Base-by-base conservation (phyloP, 2,329 filamentous ascomycete species). In the Penicillium italicum region DNA sequence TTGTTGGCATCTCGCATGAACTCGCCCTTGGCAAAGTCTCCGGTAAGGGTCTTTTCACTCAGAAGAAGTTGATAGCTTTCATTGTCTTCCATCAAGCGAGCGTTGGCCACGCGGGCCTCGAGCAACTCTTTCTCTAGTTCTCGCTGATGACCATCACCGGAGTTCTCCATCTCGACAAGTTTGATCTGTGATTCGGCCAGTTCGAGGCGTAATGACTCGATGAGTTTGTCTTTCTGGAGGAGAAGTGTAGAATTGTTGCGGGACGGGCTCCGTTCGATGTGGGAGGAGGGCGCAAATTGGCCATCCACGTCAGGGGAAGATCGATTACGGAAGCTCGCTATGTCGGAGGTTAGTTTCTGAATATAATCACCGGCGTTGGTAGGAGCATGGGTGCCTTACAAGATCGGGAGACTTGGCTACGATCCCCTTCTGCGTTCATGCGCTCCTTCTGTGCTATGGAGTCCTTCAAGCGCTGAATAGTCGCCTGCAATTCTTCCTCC, bases 21-120 rank as follows among this genome's bases (percentile, higher is more conserved):
- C 68, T 93, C 89, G 65, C 83, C 88, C 69, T 88, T 91, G 67
- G 84, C 83, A 71, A 97, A 93, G 70, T 97, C 93, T 30, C 94
- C 94, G 70, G 95, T 96, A 56, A 99, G 82, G 1, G 94, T 97
- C 80, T 91, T 93, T 74, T 97, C 92, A 69, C 91, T 91, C 24
- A 99, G 85, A 18, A 99, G 85, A 36, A 97, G 83, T 75, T 97
- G 93, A 75, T 96, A 99, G 76, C 91, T 96, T 76, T 99, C 94
- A 68, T 97, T 97, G 74, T 99, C 94, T 76, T 99, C 94, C 89
- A 97, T 94, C 60, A 99, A 80, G 43, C 92, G 85, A 55, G 94
- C 94, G 70, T 97, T 99, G 63, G 91, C 89, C 88, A 97, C 94
- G 67, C 92, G 90, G 37, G 91, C 88, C 70, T 97, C 93, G 76